phyloP scores from a whole-genome alignment of 2,329 filamentous ascomycete species.

The Diaporthe sp. region DNA sequence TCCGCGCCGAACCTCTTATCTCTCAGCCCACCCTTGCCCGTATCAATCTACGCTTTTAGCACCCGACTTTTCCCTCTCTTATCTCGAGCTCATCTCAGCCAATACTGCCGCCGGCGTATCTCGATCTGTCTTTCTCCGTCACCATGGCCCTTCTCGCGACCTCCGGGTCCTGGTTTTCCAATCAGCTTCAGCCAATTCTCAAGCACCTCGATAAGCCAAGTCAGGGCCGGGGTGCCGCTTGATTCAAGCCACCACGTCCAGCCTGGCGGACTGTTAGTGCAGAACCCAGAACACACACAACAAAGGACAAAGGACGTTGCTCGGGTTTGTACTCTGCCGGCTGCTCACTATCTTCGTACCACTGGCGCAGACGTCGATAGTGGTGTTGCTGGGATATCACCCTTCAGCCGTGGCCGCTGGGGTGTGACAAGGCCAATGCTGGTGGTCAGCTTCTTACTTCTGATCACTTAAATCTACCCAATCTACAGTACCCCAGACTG shows the following conservation, averaged over 20 bases:
- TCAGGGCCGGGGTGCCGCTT: constrained; percentile 15
- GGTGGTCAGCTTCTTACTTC: constrained; percentile 10
- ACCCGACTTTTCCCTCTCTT: constrained; percentile 19
- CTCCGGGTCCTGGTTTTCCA: background rate
- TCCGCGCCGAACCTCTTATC: constrained; percentile 10
- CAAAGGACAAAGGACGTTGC: background rate
- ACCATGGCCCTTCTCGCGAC: background rate
- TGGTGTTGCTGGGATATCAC: background rate
- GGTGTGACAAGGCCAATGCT: constrained; percentile 19
- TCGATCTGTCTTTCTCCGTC: constrained; percentile 28
- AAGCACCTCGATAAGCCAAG: constrained; percentile 17
- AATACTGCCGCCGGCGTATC: constrained; percentile 8
- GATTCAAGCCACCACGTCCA: constrained; percentile 6
- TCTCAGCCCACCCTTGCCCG: constrained; percentile 15
- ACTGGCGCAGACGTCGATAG: background rate
- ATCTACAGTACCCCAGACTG: background rate
- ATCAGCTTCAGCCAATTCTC: constrained; percentile 11
- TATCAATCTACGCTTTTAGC: constrained; percentile 21
- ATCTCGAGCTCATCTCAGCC: constrained; percentile 26
- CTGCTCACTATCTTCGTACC: background rate
- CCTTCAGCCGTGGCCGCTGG: constrained; percentile 4
- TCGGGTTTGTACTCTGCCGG: constrained; percentile 8
- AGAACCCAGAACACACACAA: background rate
- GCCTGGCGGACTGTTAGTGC: constrained; percentile 15
- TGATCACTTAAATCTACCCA: background rate